Evolutionary conservation across 2,329 filamentous ascomycete genomes (phyloP), one percentile per base, ranked within the genome.

Genomic region (Nothophoma quercina): DNA sequence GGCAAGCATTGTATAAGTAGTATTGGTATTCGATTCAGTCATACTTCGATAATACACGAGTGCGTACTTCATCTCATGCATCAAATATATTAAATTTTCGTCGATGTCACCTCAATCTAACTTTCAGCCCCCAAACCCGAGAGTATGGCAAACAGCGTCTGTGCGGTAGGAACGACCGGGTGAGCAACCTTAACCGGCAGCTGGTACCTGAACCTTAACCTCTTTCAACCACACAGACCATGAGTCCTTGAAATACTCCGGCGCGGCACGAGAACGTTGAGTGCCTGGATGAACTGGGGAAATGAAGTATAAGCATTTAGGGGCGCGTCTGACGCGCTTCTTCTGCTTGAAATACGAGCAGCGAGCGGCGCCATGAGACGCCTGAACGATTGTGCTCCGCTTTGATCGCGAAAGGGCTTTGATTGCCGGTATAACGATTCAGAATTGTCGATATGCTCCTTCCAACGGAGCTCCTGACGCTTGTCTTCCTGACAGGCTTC

Each of bases 131-230:
- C 22, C 13, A 25, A 15, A n/a, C n/a, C 18, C 34, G 15, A 15
- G 21, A 15, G 7, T 5, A 12, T 25, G 34, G 34, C 9, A 16
- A 28, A 4, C 19, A 23, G 25, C 5, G 34, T 38, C 34, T 21
- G 34, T 38, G 34, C 34, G 10, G 15, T 6, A 16, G 12, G 34
- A 22, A 35, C 9, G 19, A 22, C 36, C n/a, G 44, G 36, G 29
- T 49, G 10, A 49, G 36, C 36, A 43, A 35, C 49, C 35, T 45
- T 18, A 46, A 41, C 18, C n/a, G 34, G 41, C 41, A 52, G 41
- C 41, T 52, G 41, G 19, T 35, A 35, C 34, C 41, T 40, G 29
- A 13, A 29, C 28, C 15, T 30, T 40, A 45, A 41, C 39, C 40
- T n/a, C 19, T 23, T 45, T 41, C 28, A 35, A 40, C 22, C 9